phyloP scores from a whole-genome alignment of 345 rosid genomes.

The Hibiscus trionum region DNA sequence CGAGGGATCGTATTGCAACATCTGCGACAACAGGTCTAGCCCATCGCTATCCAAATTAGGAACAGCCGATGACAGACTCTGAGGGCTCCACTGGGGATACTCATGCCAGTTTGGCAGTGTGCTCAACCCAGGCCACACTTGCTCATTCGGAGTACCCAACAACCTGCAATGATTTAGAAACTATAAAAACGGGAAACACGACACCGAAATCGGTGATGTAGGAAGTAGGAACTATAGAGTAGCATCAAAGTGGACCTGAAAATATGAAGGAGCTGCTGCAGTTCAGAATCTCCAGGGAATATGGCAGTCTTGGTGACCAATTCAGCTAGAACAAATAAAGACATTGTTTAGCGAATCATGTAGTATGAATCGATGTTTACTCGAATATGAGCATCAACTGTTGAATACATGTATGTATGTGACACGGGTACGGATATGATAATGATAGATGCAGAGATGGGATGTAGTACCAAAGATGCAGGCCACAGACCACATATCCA shows the following conservation, averaged over 20 bases:
- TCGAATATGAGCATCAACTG: too few relatives aligned
- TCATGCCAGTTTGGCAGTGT: constrained; percentile 90
- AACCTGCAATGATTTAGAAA: constrained; percentile 35
- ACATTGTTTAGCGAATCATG: background rate
- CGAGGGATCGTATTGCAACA: constrained; percentile 84
- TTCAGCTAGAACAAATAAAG: constrained; percentile 40
- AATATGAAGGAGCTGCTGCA: constrained; percentile 91
- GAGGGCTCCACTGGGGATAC: constrained; percentile 90
- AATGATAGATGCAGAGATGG: background rate
- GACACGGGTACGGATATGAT: too few relatives aligned
- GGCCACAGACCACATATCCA: constrained; percentile 95
- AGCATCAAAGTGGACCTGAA: constrained; percentile 45
- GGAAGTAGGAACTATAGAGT: background rate
- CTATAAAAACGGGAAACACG: background rate
- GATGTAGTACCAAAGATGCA: constrained; percentile 69
- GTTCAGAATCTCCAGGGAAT: constrained; percentile 90
- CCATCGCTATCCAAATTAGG: constrained; percentile 65
- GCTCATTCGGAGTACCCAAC: constrained; percentile 86
- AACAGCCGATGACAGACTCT: constrained; percentile 51
- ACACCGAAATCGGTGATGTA: background rate
- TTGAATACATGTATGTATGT: too few relatives aligned
- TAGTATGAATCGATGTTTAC: background rate
- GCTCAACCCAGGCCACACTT: constrained; percentile 92
- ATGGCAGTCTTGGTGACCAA: constrained; percentile 78
- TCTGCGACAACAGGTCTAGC: constrained; percentile 61